phyloP scores from a whole-genome alignment of 2,329 filamentous ascomycete genomes.

The Scedosporium dehoogii region DNA sequence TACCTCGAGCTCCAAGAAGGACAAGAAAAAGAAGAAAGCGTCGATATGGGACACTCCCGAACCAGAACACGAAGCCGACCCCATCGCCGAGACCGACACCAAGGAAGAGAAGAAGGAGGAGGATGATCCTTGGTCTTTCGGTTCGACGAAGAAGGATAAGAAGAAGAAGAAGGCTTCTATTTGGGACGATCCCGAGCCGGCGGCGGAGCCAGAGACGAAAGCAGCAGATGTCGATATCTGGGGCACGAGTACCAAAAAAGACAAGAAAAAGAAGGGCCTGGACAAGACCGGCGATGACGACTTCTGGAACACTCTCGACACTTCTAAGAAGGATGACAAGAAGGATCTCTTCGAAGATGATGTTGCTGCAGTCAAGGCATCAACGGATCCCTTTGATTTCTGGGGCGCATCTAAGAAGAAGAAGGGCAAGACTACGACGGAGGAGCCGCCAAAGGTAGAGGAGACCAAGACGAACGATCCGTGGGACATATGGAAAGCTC shows the following conservation, averaged over 20 bases:
- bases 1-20: slow-evolving; percentile 15
- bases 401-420: slow-evolving; percentile 18
- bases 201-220: slow-evolving; percentile 5
- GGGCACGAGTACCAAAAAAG: slow-evolving; percentile 11
- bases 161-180: slow-evolving; percentile 11
- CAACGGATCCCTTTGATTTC: slow-evolving; percentile 12
- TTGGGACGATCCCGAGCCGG: slow-evolving; percentile 1
- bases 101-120: slow-evolving; percentile 11
- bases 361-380: slow-evolving; percentile 8
- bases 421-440: slow-evolving; percentile 9
- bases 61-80: slow-evolving; percentile 10
- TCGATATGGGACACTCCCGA: slow-evolving; percentile 10
- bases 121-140: slow-evolving; percentile 7
- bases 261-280: slow-evolving; percentile 16
- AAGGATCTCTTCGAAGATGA: slow-evolving; percentile 13
- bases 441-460: slow-evolving; percentile 16
- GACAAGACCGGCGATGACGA: slow-evolving; percentile 12
- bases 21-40: slow-evolving; percentile 23
- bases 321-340: slow-evolving; percentile 19
- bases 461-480: slow-evolving; percentile 15
- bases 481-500: slow-evolving; percentile 9
- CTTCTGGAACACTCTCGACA: slow-evolving; percentile 16
- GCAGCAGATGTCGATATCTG: slow-evolving; percentile 13
- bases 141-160: slow-evolving; percentile 8
- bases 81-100: slow-evolving; percentile 10